Percentiles rank a stretch among this genome's conserved stretches.
These are phyloP conservation scores for Xylaria sp. DNA, from an alignment of 2,329 filamentous ascomycete genomes.

Conservation along the genomic window DNA sequence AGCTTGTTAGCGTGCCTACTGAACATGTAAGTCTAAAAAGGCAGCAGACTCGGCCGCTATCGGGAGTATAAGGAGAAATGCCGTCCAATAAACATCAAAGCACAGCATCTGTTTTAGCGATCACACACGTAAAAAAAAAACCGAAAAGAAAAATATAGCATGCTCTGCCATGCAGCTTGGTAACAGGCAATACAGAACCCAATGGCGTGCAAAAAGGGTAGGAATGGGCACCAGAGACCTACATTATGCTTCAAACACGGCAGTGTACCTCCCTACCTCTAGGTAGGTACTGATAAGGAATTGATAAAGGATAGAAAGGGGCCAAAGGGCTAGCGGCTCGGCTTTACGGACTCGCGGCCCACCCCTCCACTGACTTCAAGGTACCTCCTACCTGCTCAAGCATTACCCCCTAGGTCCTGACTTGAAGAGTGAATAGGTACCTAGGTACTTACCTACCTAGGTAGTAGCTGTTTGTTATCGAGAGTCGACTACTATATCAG, in stretches of 20 bases:
- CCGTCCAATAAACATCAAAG: not conserved
- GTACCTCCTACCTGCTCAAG: not conserved
- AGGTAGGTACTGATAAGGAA: not conserved
- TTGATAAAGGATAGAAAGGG: not conserved
- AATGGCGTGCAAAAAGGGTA: not conserved
- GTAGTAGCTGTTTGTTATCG: not conserved
- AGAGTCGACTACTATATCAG: not conserved
- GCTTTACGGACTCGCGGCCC: constrained; percentile 21
- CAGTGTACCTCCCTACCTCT: not conserved
- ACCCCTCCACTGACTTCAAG: constrained; percentile 4
- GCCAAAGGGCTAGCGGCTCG: constrained; percentile 26
- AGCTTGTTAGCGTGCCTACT: constrained; percentile 3
- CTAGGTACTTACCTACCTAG: too few species aligned
- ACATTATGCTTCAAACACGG: too few species aligned
- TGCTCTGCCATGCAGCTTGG: not conserved
- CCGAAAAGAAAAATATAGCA: not conserved
- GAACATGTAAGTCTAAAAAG: constrained; percentile 10
- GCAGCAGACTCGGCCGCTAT: constrained; percentile 5
- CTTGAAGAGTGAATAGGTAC: not conserved
- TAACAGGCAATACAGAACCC: not conserved
- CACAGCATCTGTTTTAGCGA: not conserved
- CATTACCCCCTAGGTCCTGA: not conserved
- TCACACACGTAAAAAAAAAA: not conserved
- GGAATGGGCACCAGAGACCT: not conserved
- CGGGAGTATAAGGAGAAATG: constrained; percentile 13